Base-by-base conservation (phyloP, 371 early-diverging fungal genomes). In the Umbelopsis sp. region DNA sequence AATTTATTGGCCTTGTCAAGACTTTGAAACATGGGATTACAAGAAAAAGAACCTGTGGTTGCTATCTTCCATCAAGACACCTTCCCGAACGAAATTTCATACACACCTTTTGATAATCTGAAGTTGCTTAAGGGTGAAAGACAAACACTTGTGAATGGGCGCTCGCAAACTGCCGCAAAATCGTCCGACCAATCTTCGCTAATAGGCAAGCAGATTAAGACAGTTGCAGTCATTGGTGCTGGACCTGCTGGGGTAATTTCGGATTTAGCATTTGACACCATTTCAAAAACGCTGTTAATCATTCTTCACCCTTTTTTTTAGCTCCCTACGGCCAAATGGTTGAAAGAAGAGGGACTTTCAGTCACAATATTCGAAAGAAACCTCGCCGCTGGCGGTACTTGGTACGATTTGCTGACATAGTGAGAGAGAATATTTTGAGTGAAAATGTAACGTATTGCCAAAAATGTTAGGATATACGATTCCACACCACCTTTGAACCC, bases 221-320 rank as follows among this genome's bases (percentile, higher is more conserved):
- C 69, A 11, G 79, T 79, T 29, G 80, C 80, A 25, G 73, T 82
- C 1, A 73, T 82, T 41, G 83, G 83, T 41, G 79, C 83, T 44
- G 83, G 83, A 11, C 74, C 81, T 35, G 70, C 79, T 52, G 81
- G 81, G 44, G 76, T 76, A 73, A 65, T 69, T 52, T 12, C 1
- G 22, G 32, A 24, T 2, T 7, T 41, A 41, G 12, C 12, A 41
- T 41, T 7, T 2, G 41, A 41, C 2, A 41, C 12, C 41, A 1
- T 41, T 22, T 7, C 41, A 7, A 41, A 2, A 57, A 32, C 18
- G 16, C 2, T 14, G 57, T 32, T 16, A 5, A 32, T 16, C 20
- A 35, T 35, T 4, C 10, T 2, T 12, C 20, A n/a, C 16, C 18
- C 35, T 1, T 10, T 20, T 53, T 41, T 18, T 46, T 50, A 81